Conservation (phyloP, 192 early-diverging fungal genomes). For the Allomyces macrogynus region DNA sequence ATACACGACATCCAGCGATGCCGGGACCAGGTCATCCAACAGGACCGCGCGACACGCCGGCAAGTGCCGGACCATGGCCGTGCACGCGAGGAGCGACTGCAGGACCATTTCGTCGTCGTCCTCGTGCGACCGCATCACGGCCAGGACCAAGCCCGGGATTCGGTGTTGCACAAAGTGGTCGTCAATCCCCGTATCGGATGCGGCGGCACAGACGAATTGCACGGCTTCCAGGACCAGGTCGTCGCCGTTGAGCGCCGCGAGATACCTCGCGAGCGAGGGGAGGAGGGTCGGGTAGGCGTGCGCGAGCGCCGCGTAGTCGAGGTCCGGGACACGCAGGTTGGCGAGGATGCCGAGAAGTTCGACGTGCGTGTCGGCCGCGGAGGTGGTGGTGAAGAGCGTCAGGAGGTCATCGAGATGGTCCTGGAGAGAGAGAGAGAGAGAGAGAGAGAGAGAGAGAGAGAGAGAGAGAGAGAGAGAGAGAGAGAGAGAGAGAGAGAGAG, state of each 20-base stretch:
- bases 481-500: no score
- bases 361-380: slow-evolving; percentile 18
- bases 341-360: slow-evolving; percentile 27
- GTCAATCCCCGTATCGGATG: slow-evolving; percentile 25
- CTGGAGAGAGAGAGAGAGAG: no score
- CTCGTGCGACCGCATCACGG: slow-evolving; percentile 33
- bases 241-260: slow-evolving; percentile 6
- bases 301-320: slow-evolving; percentile 30
- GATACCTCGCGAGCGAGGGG: slow-evolving; percentile 11
- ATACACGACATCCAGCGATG: slow-evolving; percentile 34
- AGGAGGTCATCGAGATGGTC: slow-evolving; percentile 35
- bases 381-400: slow-evolving; percentile 15
- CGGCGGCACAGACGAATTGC: slow-evolving; percentile 25
- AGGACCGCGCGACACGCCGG: not conserved
- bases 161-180: slow-evolving; percentile 18
- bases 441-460: no score
- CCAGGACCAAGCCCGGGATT: slow-evolving; percentile 19
- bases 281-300: slow-evolving; percentile 20
- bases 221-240: slow-evolving; percentile 3
- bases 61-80: not conserved
- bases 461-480: no score
- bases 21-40: slow-evolving; percentile 21
- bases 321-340: slow-evolving; percentile 22
- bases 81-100: slow-evolving; percentile 7
- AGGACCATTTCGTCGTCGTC: slow-evolving; percentile 42